phyloP scores from a whole-genome alignment of 148 eudicot genomes.

The Arctostaphylos glauca region DNA sequence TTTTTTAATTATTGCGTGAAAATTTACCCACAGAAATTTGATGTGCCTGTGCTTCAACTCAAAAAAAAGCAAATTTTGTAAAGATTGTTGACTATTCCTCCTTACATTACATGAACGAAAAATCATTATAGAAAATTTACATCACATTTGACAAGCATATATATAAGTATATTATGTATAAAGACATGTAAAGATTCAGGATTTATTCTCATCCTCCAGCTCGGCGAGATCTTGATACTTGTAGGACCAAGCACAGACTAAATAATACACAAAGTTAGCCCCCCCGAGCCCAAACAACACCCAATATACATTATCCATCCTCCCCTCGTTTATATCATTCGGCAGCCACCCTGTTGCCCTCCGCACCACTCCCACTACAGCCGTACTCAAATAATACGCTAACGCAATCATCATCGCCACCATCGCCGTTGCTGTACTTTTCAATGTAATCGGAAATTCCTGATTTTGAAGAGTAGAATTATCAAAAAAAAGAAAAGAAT shows the following conservation, averaged over 20 bases:
- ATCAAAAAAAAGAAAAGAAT: neutral
- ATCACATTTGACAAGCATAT: too few species aligned
- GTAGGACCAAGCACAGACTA: constrained; percentile 29
- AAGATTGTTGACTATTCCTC: too few species aligned
- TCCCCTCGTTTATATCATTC: constrained; percentile 34
- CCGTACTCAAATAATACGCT: constrained; percentile 37
- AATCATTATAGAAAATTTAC: too few species aligned
- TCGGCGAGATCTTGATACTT: constrained; percentile 22
- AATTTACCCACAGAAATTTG: too few species aligned
- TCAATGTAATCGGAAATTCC: constrained; percentile 36
- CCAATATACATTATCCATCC: constrained; percentile 41
- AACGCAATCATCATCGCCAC: constrained; percentile 26
- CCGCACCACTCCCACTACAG: constrained; percentile 27
- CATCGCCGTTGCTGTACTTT: constrained; percentile 38
- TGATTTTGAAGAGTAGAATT: neutral
- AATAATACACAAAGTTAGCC: constrained; percentile 31
- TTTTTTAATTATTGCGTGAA: too few species aligned
- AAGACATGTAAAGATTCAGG: neutral
- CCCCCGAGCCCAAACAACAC: constrained; percentile 20
- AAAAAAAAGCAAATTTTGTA: too few species aligned
- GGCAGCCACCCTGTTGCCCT: constrained; percentile 35
- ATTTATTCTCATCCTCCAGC: constrained; percentile 6
- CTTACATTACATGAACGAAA: too few species aligned
- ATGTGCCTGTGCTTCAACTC: too few species aligned
- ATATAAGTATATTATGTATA: too few species aligned